These are phyloP conservation scores for Hypholoma fasciculare DNA, from an alignment of 768 basidiomycete species.

Conservation along the genomic window DNA sequence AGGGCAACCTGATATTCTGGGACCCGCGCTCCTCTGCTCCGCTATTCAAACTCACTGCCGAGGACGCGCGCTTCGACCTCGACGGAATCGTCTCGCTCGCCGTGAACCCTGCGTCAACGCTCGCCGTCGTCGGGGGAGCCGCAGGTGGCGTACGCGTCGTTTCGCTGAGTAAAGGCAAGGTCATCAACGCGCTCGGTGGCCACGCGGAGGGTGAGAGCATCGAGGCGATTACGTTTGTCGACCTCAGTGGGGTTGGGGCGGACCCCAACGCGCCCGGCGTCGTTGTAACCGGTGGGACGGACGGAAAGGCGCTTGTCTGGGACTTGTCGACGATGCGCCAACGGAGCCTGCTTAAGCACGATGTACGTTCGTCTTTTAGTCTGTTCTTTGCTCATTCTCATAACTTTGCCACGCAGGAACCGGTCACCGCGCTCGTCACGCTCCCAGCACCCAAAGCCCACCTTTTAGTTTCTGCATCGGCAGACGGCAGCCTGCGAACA, in stretches of 20 bases:
- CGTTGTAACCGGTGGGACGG: slow-evolving; percentile 86
- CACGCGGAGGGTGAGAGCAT: slow-evolving; percentile 88
- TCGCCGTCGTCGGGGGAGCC: slow-evolving; percentile 90
- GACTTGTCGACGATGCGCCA: slow-evolving; percentile 86
- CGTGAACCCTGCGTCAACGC: slow-evolving; percentile 80
- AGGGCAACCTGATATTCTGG: slow-evolving; percentile 86
- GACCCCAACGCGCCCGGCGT: slow-evolving; percentile 52
- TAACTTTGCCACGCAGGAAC: slow-evolving; percentile 56
- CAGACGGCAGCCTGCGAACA: slow-evolving; percentile 82
- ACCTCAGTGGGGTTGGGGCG: slow-evolving; percentile 61
- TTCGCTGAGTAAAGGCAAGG: slow-evolving; percentile 83
- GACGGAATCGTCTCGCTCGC: slow-evolving; percentile 87
- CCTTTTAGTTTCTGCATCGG: slow-evolving; percentile 82
- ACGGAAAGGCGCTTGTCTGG: slow-evolving; percentile 94
- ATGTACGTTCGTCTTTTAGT: no score
- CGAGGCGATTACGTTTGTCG: slow-evolving; percentile 83
- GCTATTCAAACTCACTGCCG: slow-evolving; percentile 73
- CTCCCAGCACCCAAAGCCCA: slow-evolving; percentile 77
- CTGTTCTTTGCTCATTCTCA: neutral
- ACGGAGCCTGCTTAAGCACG: slow-evolving; percentile 79
- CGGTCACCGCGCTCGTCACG: slow-evolving; percentile 76
- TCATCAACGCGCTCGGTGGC: slow-evolving; percentile 75
- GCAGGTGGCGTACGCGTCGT: slow-evolving; percentile 86
- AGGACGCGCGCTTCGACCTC: slow-evolving; percentile 74
- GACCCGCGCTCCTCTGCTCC: slow-evolving; percentile 82